Conservation (phyloP, 164 flowering plant species). For the Cinnamomum micranthum region DNA sequence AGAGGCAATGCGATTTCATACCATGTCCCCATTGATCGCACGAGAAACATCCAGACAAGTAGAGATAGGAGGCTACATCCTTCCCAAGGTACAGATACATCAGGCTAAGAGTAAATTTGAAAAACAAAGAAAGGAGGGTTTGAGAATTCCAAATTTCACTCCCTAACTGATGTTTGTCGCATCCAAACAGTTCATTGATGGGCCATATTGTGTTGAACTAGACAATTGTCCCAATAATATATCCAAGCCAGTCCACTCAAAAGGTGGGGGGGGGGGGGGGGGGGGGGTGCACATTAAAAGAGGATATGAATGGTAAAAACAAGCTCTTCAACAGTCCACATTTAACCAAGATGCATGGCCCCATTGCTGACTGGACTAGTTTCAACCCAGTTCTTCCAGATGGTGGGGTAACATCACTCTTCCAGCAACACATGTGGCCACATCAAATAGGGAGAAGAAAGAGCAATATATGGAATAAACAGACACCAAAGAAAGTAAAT, state of each 20-base stretch:
- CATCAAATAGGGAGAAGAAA: too few relatives aligned
- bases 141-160: background rate
- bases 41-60: conserved; percentile 78
- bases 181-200: background rate
- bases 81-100: conserved; percentile 72
- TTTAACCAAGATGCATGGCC: background rate
- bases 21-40: conserved; percentile 87
- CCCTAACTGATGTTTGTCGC: background rate
- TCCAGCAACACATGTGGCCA: too few relatives aligned
- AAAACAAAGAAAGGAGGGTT: background rate
- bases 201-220: too few relatives aligned
- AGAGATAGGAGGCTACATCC: conserved; percentile 77
- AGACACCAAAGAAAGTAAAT: too few relatives aligned
- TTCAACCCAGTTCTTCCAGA: too few relatives aligned
- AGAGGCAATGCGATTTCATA: conserved; percentile 83
- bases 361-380: background rate
- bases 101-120: background rate
- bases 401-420: too few relatives aligned
- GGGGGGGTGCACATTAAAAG: too few relatives aligned
- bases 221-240: too few relatives aligned
- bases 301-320: background rate
- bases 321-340: background rate
- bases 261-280: too few relatives aligned
- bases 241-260: background rate
- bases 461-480: too few relatives aligned